Base-by-base conservation (phyloP, 1,284 basidiomycete genomes). In the Retiboletus flavoniger region DNA sequence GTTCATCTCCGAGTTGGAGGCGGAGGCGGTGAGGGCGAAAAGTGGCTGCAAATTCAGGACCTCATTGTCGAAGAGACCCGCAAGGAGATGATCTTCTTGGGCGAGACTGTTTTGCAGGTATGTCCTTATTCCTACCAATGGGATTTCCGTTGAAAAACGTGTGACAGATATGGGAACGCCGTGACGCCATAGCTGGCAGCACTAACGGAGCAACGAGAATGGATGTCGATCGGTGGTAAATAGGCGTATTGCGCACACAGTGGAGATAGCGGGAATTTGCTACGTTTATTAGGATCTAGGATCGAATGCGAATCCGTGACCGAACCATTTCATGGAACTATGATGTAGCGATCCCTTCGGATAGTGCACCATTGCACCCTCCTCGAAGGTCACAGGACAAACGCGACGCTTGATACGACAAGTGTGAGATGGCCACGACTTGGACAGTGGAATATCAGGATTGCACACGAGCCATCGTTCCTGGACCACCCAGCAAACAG, bases 11-110 rank as follows among this genome's bases (percentile, higher is more conserved):
- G 95, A 64, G 84, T 82, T 50, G 81, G 80, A 40, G 79, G 82
- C 21, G 89, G 89, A 39, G 88, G 87, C 13, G 89, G 87, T 29
- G 92, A 94, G 54, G 81, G 79, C 49, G 95, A 98, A 71, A 92
- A 91, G 69, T 99, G 97, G 97, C 92, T 92, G 72, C 89, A 95
- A 74, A 91, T 98, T 54, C 95, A 99, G 72, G 97, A 99, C 75
- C 79, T 99, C 55, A 91, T 97, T 54, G 95, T 99, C 8, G 91
- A 96, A 66, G 93, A 98, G 67, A 91, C 94, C 32, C 82, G 95
- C 59, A 91, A 90, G 71, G 95, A 98, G 68, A 95, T 99, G 93
- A 95, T 99, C 58, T 96, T 98, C 70, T 78, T 99, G 35, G 96
- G 95, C 28, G 97, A 99, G 73, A 94, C 91, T 26, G 91, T 97